phyloP scores from a whole-genome alignment of 257 asterid species.

The Lycium barbarum region DNA sequence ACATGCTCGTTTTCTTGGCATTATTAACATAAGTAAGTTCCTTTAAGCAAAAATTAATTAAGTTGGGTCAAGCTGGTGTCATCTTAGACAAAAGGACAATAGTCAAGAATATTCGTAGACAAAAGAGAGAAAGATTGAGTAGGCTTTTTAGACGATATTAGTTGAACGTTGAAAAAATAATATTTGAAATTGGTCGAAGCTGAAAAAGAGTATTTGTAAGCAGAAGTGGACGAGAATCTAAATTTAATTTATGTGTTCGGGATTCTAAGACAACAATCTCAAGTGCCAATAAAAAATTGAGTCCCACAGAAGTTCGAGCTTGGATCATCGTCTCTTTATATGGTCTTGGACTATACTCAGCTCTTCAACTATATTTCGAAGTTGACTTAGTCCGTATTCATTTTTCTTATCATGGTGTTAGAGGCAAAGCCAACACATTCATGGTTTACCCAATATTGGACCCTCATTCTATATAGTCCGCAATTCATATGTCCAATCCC shows the following conservation, averaged over 20 bases:
- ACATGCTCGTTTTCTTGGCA: neutral
- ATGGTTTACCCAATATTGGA: neutral
- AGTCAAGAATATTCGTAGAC: no score
- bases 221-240: neutral
- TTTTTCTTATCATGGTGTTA: neutral
- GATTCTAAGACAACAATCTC: neutral
- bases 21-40: neutral
- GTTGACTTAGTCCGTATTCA: neutral
- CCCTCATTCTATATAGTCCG: neutral
- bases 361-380: neutral
- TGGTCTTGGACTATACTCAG: neutral
- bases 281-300: neutral
- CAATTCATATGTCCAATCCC: neutral
- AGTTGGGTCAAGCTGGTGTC: neutral
- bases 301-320: fast-evolving
- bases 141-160: neutral
- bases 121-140: neutral
- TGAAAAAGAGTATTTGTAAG: neutral
- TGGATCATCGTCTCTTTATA: neutral
- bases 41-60: neutral
- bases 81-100: neutral
- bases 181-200: neutral
- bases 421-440: neutral
- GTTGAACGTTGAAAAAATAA: neutral
- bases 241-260: neutral